Conservation (phyloP, 768 basidiomycete genomes). For the Mycena alexandri region DNA sequence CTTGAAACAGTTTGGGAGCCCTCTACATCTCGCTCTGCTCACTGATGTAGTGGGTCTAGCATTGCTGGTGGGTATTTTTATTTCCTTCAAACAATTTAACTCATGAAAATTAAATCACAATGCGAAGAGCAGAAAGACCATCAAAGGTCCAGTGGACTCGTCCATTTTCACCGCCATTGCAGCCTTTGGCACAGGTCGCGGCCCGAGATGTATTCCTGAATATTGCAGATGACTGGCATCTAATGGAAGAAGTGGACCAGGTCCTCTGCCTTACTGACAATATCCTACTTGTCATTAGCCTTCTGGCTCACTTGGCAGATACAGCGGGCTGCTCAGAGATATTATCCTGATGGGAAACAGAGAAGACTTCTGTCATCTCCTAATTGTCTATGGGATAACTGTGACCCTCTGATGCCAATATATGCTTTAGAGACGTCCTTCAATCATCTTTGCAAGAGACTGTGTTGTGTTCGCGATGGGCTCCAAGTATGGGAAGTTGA, state of each 20-base stretch:
- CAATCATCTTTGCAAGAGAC: no score
- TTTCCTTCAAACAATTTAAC: not conserved
- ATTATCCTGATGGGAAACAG: not conserved
- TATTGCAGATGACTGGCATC: not conserved
- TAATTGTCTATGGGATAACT: no score
- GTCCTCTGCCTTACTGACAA: not conserved
- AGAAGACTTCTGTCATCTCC: not conserved
- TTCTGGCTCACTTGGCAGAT: not conserved
- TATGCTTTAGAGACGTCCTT: no score
- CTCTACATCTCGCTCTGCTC: not conserved
- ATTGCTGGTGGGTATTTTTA: not conserved
- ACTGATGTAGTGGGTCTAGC: not conserved
- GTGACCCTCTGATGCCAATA: no score
- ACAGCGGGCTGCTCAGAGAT: not conserved
- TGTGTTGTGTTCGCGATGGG: no score
- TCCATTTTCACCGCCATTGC: not conserved
- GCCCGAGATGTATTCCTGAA: not conserved
- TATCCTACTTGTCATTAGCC: not conserved
- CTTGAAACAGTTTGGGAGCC: conserved; percentile 8
- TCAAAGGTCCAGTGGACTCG: not conserved
- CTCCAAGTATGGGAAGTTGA: no score
- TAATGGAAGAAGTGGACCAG: not conserved
- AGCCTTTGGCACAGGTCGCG: not conserved
- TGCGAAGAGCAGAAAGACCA: conserved; percentile 1
- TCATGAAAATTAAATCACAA: not conserved